A percentile compares a stretch with the other conserved stretches of the same genome.
Conservation (phyloP, 371 early-diverging fungal species). For the Mortierella sp. region DNA sequence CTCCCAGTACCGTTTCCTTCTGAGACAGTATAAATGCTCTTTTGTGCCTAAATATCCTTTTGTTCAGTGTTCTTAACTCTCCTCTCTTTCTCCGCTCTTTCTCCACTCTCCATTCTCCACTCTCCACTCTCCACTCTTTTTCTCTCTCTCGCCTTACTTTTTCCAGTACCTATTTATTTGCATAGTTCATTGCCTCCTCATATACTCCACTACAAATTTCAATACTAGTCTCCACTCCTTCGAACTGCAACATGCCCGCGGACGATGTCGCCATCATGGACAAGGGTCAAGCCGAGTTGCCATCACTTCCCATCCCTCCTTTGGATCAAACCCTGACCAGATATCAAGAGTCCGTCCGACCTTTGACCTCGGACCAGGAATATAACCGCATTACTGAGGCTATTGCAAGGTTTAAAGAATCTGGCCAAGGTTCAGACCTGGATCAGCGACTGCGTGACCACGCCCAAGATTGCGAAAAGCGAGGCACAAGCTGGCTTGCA, state of each 20-base stretch:
- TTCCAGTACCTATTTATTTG: too few species aligned
- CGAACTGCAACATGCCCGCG: slow-evolving; percentile 47
- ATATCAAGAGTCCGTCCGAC: slow-evolving; percentile 81
- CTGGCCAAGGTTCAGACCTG: slow-evolving; percentile 73
- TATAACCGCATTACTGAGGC: slow-evolving; percentile 70
- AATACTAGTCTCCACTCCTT: too few species aligned
- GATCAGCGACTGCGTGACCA: slow-evolving; percentile 81
- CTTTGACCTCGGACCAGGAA: slow-evolving; percentile 78
- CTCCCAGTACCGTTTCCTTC: too few species aligned
- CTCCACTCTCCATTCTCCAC: slow-evolving; percentile 12
- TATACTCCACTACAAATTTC: too few species aligned
- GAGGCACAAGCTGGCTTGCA: slow-evolving; percentile 42
- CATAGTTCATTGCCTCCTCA: too few species aligned
- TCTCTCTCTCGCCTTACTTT: too few species aligned
- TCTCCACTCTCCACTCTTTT: slow-evolving; percentile 15
- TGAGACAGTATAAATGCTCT: too few species aligned
- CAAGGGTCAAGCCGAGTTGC: slow-evolving; percentile 70
- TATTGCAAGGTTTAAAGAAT: slow-evolving; percentile 72
- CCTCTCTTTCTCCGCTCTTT: slow-evolving; percentile 2
- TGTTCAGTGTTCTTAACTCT: too few species aligned
- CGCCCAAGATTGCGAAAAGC: slow-evolving; percentile 66
- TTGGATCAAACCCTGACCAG: slow-evolving; percentile 83
- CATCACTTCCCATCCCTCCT: slow-evolving; percentile 90
- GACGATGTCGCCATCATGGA: slow-evolving; percentile 61
- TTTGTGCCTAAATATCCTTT: too few species aligned